Conservation (phyloP, 176 grass and related monocot genomes). For the Oryza officinalis region DNA sequence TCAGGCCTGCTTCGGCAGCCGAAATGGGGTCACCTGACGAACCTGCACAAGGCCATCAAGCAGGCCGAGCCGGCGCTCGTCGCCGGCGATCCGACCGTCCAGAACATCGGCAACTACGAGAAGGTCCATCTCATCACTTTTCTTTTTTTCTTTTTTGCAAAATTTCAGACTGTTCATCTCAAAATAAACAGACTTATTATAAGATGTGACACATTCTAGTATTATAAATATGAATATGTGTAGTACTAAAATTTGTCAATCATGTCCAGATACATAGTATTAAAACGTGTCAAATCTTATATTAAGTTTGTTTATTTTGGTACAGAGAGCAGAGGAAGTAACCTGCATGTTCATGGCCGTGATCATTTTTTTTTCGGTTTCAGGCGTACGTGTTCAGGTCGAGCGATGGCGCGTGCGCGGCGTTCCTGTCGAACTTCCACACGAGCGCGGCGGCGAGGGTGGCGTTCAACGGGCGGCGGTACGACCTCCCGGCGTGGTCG, state of each 20-base stretch:
- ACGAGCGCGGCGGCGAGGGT: constrained; percentile 46
- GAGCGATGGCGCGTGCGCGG: constrained; percentile 65
- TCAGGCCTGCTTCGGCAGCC: constrained; percentile 82
- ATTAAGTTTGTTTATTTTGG: no score
- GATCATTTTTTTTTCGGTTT: background rate
- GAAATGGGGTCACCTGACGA: constrained; percentile 91
- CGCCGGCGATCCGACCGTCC: constrained; percentile 62
- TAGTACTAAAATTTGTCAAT: no score
- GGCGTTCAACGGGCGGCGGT: constrained; percentile 58
- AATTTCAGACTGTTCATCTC: no score
- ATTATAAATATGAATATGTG: no score
- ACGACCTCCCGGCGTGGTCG: constrained; percentile 87
- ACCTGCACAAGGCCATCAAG: constrained; percentile 97
- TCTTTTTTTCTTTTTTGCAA: no score
- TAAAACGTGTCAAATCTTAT: no score
- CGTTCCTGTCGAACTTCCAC: constrained; percentile 90
- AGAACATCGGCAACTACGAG: constrained; percentile 71
- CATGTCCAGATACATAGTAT: no score
- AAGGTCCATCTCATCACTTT: constrained; percentile 41
- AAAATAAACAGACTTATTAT: no score
- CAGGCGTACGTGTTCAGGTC: constrained; percentile 89
- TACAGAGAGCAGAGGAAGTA: no score
- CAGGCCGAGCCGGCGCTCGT: constrained; percentile 76
- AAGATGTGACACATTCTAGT: no score
- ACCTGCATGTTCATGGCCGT: background rate